phyloP scores from a whole-genome alignment of 192 early-diverging fungal species.

The Glomus cerebriforme region DNA sequence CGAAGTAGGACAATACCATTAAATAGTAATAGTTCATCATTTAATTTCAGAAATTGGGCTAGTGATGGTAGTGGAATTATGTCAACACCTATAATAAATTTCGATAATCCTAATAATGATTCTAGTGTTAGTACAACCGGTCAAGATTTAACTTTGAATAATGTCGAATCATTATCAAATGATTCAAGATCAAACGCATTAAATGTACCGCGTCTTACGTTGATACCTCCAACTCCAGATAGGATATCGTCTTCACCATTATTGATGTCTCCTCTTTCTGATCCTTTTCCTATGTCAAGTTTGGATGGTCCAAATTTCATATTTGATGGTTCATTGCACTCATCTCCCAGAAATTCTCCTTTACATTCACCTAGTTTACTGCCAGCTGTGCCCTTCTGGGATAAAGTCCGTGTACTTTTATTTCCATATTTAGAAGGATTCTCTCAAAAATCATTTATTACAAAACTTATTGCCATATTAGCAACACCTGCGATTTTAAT shows the following conservation, averaged over 20 bases:
- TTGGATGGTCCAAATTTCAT: not conserved
- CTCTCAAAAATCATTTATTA: constrained; percentile 46
- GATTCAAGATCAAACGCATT: not conserved
- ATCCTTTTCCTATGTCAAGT: not conserved
- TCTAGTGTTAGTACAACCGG: not conserved
- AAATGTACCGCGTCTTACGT: not conserved
- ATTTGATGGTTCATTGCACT: not conserved
- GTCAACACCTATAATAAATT: not conserved
- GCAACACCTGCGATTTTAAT: constrained; percentile 57
- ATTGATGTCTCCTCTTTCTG: not conserved
- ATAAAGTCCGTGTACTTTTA: constrained; percentile 39
- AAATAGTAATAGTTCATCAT: not conserved
- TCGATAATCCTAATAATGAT: not conserved
- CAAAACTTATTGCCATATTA: constrained; percentile 51
- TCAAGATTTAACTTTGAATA: not conserved
- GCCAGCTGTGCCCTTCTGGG: constrained; percentile 19
- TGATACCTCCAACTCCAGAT: constrained; percentile 13
- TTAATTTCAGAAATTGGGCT: not conserved
- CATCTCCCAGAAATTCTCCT: not conserved
- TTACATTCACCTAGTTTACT: constrained; percentile 22
- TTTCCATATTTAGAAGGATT: constrained; percentile 63
- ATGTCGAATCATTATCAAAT: not conserved
- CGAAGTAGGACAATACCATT: constrained; percentile 8
- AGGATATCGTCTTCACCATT: not conserved
- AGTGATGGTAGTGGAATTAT: not conserved